Percentiles rank a stretch among this genome's conserved stretches.
Conservation (phyloP, 2,329 filamentous ascomycete genomes). For the Cladosporium sp. region DNA sequence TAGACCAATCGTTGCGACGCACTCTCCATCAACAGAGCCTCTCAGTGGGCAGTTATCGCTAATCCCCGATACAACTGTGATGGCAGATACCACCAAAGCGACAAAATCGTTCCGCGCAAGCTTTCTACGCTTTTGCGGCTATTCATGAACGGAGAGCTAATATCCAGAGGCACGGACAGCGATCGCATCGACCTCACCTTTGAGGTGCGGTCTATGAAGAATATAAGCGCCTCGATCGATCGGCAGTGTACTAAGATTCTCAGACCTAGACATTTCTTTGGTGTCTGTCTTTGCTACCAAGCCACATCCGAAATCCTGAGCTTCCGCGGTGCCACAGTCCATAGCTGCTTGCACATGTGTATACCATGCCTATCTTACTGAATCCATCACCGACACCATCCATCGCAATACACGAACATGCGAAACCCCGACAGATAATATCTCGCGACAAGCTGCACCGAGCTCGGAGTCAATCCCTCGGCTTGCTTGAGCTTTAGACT, state of each 20-base stretch:
- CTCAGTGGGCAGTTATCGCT: no score
- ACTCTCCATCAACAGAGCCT: no score
- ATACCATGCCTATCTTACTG: not conserved
- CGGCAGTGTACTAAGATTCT: not conserved
- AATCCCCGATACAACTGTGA: no score
- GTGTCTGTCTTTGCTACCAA: no score
- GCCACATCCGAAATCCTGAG: no score
- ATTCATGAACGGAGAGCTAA: not conserved
- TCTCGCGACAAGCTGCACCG: slow-evolving; percentile 1
- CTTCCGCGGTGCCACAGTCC: no score
- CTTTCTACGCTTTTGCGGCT: no score
- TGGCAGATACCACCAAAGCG: no score
- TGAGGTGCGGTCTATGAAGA: not conserved
- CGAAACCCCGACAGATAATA: no score
- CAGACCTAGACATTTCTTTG: no score
- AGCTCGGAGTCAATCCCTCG: not conserved
- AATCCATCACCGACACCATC: not conserved
- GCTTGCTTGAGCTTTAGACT: not conserved
- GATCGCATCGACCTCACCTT: not conserved
- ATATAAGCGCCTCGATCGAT: not conserved
- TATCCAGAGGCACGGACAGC: not conserved
- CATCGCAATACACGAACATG: not conserved
- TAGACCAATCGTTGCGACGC: not conserved
- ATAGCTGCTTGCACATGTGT: not conserved
- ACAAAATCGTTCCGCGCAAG: no score